Base-by-base conservation (phyloP, 257 asterid species). In the Solanum raphanifolium region DNA sequence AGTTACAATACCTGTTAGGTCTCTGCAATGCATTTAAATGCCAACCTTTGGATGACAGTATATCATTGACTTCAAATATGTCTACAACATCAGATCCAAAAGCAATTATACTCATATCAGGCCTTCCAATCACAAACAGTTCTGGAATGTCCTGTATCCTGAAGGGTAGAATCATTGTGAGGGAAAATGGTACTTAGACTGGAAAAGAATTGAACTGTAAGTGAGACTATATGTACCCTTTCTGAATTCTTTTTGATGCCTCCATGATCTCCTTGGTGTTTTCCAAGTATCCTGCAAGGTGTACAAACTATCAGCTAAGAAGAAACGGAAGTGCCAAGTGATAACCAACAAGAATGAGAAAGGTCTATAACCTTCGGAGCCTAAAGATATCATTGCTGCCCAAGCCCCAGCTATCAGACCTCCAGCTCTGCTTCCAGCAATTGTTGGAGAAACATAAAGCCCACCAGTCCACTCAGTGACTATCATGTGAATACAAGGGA, bases 381-480 rank as follows among this genome's bases (percentile, higher is more conserved):
- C 99, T n/a, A 97, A 91, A 86, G 98, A 94, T 93, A 97, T 94
- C 99, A 97, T 95, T 71, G 99, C 98, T 9, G 99, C 99, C 99
- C 99, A 97, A 87, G 99, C 99, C 52, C 99, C 99, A 27, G 99
- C 99, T 89, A 97, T 91, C 85, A 97, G 92, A 90, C 97, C 94
- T 60, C 99, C 99, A 84, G 99, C 96, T 91, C 98, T 93, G 94
- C 99, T 97, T 88, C 99, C 99, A 89, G 99, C 99, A 90, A 94
- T 92, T 52, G 99, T 93, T 36, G 99, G 99, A 41, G 99, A 97
- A 39, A 97, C 91, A 52, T 97, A 97, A 52, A 97, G 98, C 89
- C 99, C 99, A 84, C 99, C 99, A 91, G 94, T 94, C 99, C 99
- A 97, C 87, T 97, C 99, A 86, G 99, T 96, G 65, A 97, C 99